Base-by-base conservation (phyloP, 2,329 filamentous ascomycete genomes). In the Fusarium sp. region DNA sequence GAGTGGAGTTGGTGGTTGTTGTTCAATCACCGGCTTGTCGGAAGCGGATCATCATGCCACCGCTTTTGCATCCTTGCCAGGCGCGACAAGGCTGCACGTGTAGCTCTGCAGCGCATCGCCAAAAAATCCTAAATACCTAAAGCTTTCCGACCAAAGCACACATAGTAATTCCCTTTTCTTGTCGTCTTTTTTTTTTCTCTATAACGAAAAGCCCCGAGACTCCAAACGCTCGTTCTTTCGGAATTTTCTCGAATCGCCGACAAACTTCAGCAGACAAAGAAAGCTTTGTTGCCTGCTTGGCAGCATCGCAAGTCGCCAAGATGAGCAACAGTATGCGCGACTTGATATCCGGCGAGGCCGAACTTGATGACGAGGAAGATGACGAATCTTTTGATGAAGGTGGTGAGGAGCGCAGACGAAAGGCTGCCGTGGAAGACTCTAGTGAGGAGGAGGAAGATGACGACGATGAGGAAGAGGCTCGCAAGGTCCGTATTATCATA, bases 381-480 rank as follows among this genome's bases (percentile, higher is more conserved):
- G 94, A 97, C 70, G 94, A 93, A 78, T 94, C 93, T 15, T 92
- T 92, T 70, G 92, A 94, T 77, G 94, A 95, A 75, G 93, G 94
- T 71, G 91, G 88, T 32, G 93, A 90, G 59, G 89, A 93, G 77
- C 85, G 84, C 51, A 85, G 86, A 79, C 82, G 86, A 67, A 79
- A 75, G 34, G 67, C 68, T 50, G 77, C 67, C 10, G 83, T 94
- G 62, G 92, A 96, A 78, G 95, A 98, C 83, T 97, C 94, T 1
- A 97, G 94, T 78, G 95, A 97, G 77, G 95, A 98, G 79, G 95
- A 97, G 72, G 94, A 97, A 39, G 94, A 97, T 62, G 94, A 98
- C 68, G 95, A 98, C 66, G 95, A 98, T 75, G 93, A 95, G 80
- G 95, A 96, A 81, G 94, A 94, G 78, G 92, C 91, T 73, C 89